Percentiles rank a stretch among this genome's conserved stretches.
phyloP scores from a whole-genome alignment of 805 yeast species.

The Candida verbasci region DNA sequence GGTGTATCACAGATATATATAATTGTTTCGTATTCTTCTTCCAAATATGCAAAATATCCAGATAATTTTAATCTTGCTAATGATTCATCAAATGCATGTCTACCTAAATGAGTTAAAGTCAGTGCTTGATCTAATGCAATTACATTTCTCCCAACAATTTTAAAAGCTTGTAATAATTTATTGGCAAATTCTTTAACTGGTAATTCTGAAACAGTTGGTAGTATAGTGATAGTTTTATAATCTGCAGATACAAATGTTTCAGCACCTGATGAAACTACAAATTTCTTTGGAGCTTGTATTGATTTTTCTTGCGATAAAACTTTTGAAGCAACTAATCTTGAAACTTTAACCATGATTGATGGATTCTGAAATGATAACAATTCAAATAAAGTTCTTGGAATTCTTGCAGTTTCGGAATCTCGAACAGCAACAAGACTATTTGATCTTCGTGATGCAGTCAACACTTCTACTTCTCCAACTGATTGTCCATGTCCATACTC shows the following conservation, averaged over 20 bases:
- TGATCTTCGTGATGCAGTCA: constrained; percentile 70
- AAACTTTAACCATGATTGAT: constrained; percentile 82
- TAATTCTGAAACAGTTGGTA: constrained; percentile 76
- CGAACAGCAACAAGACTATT: constrained; percentile 78
- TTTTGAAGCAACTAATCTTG: constrained; percentile 76
- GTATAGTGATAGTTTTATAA: constrained; percentile 77
- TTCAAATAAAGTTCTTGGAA: constrained; percentile 87
- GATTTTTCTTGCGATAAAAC: constrained; percentile 16
- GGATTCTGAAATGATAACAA: constrained; percentile 81
- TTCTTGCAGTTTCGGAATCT: constrained; percentile 90
- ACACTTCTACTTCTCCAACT: constrained; percentile 90
- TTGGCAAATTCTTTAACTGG: constrained; percentile 86
- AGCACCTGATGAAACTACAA: constrained; percentile 12
- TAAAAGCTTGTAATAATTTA: constrained; percentile 64
- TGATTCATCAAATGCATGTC: constrained; percentile 83
- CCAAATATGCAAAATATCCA: constrained; percentile 87
- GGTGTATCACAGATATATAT: constrained; percentile 86
- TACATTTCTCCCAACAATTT: constrained; percentile 66
- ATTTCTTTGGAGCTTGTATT: constrained; percentile 7
- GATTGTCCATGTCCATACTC: constrained; percentile 95
- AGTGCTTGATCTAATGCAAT: constrained; percentile 81
- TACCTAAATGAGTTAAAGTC: constrained; percentile 74
- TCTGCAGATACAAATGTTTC: constrained; percentile 35
- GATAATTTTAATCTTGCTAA: constrained; percentile 80
- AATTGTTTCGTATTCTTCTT: constrained; percentile 83